Evolutionary conservation across 768 basidiomycete species (phyloP).

Genomic region (Cubamyces lactineus): DNA sequence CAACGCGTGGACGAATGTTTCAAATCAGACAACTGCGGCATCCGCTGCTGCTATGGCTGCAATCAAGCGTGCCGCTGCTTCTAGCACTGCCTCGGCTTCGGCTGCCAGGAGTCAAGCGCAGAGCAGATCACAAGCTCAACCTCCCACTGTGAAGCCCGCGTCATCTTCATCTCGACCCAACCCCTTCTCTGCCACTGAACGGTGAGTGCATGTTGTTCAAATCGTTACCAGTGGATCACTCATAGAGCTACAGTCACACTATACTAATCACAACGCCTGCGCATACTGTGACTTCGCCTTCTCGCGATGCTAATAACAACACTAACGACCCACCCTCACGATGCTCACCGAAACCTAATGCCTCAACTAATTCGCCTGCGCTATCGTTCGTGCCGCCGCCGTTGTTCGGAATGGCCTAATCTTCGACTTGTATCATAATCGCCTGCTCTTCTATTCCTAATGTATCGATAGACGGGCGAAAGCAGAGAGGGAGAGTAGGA

Average conservation of each 20-base stretch:
- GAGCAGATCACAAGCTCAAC: constrained; percentile 30
- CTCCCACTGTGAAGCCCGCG: constrained; percentile 21
- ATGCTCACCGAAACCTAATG: constrained; percentile 38
- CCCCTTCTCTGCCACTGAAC: constrained; percentile 55
- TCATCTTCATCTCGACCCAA: constrained; percentile 33
- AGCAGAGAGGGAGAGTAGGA: constrained; percentile 71
- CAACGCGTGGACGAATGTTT: constrained; percentile 23
- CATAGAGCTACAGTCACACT: constrained; percentile 62
- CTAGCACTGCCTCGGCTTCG: constrained; percentile 44
- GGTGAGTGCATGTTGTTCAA: constrained; percentile 53
- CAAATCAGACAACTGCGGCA: constrained; percentile 25
- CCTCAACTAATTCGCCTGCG: constrained; percentile 33
- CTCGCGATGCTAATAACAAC: constrained; percentile 18
- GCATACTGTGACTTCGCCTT: constrained; percentile 17
- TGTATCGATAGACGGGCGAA: constrained; percentile 60
- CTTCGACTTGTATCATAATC: constrained; percentile 18
- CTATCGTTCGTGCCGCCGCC: constrained; percentile 66
- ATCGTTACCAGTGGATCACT: constrained; percentile 43
- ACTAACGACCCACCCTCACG: constrained; percentile 28
- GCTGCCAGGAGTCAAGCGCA: constrained; percentile 27
- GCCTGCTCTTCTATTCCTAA: constrained; percentile 20
- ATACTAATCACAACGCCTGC: constrained; percentile 28
- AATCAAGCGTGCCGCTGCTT: constrained; percentile 41
- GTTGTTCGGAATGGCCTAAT: constrained; percentile 69
- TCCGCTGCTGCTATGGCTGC: constrained; percentile 42